Percentiles rank a stretch among this genome's conserved stretches.
These are phyloP conservation scores for Amanita pallidorosea DNA, from an alignment of 768 basidiomycete species.

Conservation along the genomic window DNA sequence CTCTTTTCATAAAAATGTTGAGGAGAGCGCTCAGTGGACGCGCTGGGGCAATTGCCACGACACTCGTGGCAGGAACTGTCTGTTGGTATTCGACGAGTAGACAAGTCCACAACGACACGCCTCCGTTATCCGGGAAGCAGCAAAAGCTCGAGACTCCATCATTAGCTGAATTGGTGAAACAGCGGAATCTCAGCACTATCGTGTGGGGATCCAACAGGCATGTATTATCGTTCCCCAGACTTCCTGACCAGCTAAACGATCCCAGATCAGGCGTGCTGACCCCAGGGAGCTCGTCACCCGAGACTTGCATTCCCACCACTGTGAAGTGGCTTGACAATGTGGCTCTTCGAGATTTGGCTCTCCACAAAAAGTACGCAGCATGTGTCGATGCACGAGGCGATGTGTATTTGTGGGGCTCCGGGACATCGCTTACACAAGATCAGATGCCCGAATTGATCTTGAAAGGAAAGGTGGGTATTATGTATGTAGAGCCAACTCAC, in stretches of 20 bases:
- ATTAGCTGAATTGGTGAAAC: conserved; percentile 9
- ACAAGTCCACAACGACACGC: conserved; percentile 17
- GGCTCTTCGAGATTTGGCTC: conserved; percentile 61
- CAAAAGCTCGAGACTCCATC: conserved; percentile 9
- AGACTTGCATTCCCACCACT: conserved; percentile 38
- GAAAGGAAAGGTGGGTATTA: conserved; percentile 47
- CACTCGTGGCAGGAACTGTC: conserved; percentile 22
- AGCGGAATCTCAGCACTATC: conserved; percentile 31
- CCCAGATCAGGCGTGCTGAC: conserved; percentile 6
- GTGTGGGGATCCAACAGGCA: conserved; percentile 76
- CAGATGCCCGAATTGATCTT: conserved; percentile 41
- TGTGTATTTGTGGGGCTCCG: conserved; percentile 77
- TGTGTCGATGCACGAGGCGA: conserved; percentile 75
- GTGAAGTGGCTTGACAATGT: conserved; percentile 53
- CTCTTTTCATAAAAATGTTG: neutral
- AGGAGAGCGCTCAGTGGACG: too few relatives aligned
- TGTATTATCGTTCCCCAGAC: conserved; percentile 10
- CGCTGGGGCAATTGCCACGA: conserved; percentile 14
- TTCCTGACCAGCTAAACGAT: neutral
- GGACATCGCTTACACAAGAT: conserved; percentile 28
- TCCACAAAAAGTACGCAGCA: conserved; percentile 58
- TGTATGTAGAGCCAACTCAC: neutral
- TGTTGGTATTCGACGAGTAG: conserved; percentile 27
- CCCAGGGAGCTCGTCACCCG: conserved; percentile 22
- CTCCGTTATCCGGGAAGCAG: conserved; percentile 6